These are phyloP conservation scores for Teratosphaeria viscida DNA, from an alignment of 2,329 filamentous ascomycete species.

Conservation along the genomic window DNA sequence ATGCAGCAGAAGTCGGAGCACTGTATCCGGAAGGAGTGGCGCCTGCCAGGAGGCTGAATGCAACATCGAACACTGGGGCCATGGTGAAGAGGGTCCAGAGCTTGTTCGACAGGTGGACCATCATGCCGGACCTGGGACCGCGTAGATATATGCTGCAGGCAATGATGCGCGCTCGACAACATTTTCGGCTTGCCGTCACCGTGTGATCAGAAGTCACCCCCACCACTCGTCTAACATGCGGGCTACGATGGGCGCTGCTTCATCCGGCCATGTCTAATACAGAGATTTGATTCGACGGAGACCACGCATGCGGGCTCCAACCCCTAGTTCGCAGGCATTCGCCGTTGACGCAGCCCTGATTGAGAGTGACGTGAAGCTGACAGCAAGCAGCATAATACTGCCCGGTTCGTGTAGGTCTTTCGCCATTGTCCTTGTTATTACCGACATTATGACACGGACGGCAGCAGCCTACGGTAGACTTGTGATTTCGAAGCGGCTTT, in stretches of 20 bases:
- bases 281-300: not conserved
- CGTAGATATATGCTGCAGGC: not conserved
- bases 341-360: not conserved
- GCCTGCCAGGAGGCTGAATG: not conserved
- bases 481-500: not conserved
- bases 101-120: not conserved
- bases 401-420: not conserved
- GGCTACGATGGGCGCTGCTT: not conserved
- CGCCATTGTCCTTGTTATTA: not conserved
- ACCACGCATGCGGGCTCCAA: not conserved
- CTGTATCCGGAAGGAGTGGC: not conserved
- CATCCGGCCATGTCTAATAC: not conserved
- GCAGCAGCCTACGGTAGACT: not conserved
- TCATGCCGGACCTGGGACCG: not conserved
- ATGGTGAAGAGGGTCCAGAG: not conserved
- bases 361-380: not conserved
- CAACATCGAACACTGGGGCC: not conserved
- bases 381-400: not conserved
- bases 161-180: not conserved
- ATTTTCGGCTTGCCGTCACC: not conserved
- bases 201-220: not conserved
- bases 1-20: not conserved
- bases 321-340: not conserved
- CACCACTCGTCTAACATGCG: not conserved
- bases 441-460: not conserved